Evolutionary conservation across 192 early-diverging fungal species (phyloP), one percentile per base, ranked within the genome.

Genomic region (Entophlyctis helioformis): DNA sequence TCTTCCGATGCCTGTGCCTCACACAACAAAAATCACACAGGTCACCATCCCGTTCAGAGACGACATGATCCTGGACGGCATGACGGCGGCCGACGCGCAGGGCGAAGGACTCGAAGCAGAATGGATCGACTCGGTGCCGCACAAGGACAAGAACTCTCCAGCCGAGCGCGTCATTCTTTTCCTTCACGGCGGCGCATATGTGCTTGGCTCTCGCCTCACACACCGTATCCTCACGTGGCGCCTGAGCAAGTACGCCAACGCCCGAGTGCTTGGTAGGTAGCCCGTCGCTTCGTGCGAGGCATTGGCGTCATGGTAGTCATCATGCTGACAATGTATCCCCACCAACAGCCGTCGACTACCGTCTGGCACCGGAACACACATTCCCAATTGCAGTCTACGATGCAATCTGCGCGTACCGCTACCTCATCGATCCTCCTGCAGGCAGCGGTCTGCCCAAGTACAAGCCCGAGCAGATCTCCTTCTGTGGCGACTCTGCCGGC

Each of bases 371-470:
- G 0, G 74, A 84, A 46, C 57, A 74, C 19, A 72, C 80, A 11
- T 96, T 87, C 54, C 92, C 90, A 8, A 59, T 77, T 39, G 86
- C 83, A 25, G 49, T 96, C 8, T 71, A 85, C 26, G 92, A 96
- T 63, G 76, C 81, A 34, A 44, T 91, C 26, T 69, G 81, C 25
- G 76, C 85, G 0, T 92, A 87, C 57, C 42, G 72, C 5, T 78
- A 71, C 37, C 62, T 94, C 3, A 51, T 83, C 13, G 45, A 73
- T 7, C 59, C 74, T 27, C 28, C 71, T 56, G 26, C 48, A 1
- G 53, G 25, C 6, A 42, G 53, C 21, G 39, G 23, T 18, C 39
- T 39, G 7, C 46, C 34, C 18, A 38, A 33, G 22, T 57, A 55
- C 43, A 24, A 50, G 6, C 64, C 68, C 2, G 38, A 55, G 19